Base-by-base conservation (phyloP, 257 asterid genomes). In the Jaltomata sinuosa region DNA sequence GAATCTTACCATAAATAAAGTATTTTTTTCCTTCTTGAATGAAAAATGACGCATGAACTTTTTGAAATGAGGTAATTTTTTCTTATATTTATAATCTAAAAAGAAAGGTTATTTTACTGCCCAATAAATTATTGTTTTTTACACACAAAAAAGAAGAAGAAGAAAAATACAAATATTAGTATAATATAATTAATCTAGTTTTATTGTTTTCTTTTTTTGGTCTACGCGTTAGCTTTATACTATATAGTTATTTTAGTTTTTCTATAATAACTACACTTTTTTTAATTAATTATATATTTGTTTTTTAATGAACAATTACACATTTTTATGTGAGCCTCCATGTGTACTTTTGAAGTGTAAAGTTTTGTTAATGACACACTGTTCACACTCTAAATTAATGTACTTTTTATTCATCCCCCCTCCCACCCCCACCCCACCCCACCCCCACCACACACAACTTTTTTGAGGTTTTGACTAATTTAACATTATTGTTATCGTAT, bases 161-260 rank as follows among this genome's bases (percentile, higher is more conserved):
- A 10, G 3, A 9, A n/a, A 57, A 57, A 57, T 3, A 57, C 65
- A 10, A 31, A 57, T 61, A 61, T 25, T 22, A 59, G 18, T 61
- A 25, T 59, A 59, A 25, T 62, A 29, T 62, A 62, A 62, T 14
- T 62, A 27, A 62, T 62, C 40, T 10, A 0, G 71, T 62, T 62
- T 62, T 29, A 62, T 14, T 27, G 36, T 1, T 64, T 64, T 14
- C 11, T 15, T 16, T 64, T 64, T 31, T 29, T 14, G 31, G 72
- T 42, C n/a, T 15, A 64, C 85, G 85, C 84, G 81, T 79, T 79
- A 84, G 49, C 77, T 68, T 34, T 34, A 62, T 22, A 59, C 77
- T 68, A 68, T 34, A 62, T 22, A 59, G 72, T 32, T n/a, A 4
- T 62, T 64, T 78, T 21, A 2, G 8, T 31, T 16, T 31, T 16